Evolutionary conservation across 169 alveolate species (phyloP).

Genomic region (Neospora caninum): DNA sequence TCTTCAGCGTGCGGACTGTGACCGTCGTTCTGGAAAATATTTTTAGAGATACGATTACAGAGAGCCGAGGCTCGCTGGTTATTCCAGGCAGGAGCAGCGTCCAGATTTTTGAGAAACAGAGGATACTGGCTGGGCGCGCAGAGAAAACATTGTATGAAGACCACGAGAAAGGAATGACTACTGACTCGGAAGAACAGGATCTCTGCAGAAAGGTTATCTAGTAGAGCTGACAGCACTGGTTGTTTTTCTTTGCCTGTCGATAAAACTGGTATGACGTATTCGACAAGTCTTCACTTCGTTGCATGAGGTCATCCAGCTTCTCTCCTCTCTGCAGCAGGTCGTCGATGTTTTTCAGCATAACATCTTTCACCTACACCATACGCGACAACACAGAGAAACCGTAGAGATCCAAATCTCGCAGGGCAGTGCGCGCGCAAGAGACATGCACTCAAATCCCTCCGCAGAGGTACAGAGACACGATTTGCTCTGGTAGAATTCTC

Average conservation of each 20-base stretch:
- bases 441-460: neutral
- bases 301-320: constrained; percentile 92
- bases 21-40: too few species aligned
- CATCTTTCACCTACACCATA: constrained; percentile 74
- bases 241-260: constrained; percentile 90
- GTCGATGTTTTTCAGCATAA: constrained; percentile 81
- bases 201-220: neutral
- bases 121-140: too few species aligned
- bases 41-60: too few species aligned
- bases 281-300: constrained; percentile 88
- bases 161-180: too few species aligned
- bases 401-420: neutral
- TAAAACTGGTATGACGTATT: constrained; percentile 81
- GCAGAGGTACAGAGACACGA: neutral
- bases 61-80: too few species aligned
- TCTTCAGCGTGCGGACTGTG: too few species aligned
- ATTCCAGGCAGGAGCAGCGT: too few species aligned
- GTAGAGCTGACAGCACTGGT: constrained; percentile 86
- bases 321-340: constrained; percentile 94
- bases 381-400: neutral
- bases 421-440: neutral
- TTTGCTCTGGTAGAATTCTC: too few species aligned
- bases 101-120: too few species aligned
- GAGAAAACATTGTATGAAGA: too few species aligned
- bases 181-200: too few species aligned